Evolutionary conservation across 106 monocot genomes (phyloP), one percentile per base, ranked within the genome.

Genomic region (Xerophyta viscosa): DNA sequence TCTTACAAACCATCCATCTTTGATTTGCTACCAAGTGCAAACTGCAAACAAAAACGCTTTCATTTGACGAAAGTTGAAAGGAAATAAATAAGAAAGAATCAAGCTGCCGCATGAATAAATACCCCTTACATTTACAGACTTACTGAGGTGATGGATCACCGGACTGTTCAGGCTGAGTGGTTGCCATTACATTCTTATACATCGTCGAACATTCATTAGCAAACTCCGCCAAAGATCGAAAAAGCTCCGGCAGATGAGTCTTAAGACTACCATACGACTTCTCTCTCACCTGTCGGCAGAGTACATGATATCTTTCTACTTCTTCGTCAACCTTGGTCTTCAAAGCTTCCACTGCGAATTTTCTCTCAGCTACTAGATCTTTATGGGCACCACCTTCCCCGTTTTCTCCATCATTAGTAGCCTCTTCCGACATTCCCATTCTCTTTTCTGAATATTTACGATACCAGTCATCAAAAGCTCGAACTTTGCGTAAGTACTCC

Each of bases 171-270:
- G 46, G 9, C 22, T 48, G 61, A 62, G 37, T 37, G 22, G 74
- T 64, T 46, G 56, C 11, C 22, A 41, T 65, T 61, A 88, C 30
- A 41, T 70, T 54, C 33, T 48, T 60, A 37, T 81, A 96, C 78
- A 85, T 85, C 47, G 73, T 67, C 12, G 59, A 64, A 20, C 77
- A 77, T 1, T 53, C 52, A 0, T 6, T 15, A 2, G 84, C 27
- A 31, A 96, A 96, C 0, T 81, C 96, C 0, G 65, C 57, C 68
- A 96, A 48, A 1, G 76, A 65, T 2, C 84, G 52, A 49, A 89
- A 96, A 15, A 96, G 76, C 62, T 89, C 96, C 0, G 89, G 84
- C 70, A 96, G 37, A 48, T 85, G 75, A 13, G 68, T 79, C 29
- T 61, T 75, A 4, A 96, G 61, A 30, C 68, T 82, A 7, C 43